A percentile compares a stretch with the other conserved stretches of the same genome.
Conservation (phyloP, 768 basidiomycete species). For the Tephrocybe sp. region DNA sequence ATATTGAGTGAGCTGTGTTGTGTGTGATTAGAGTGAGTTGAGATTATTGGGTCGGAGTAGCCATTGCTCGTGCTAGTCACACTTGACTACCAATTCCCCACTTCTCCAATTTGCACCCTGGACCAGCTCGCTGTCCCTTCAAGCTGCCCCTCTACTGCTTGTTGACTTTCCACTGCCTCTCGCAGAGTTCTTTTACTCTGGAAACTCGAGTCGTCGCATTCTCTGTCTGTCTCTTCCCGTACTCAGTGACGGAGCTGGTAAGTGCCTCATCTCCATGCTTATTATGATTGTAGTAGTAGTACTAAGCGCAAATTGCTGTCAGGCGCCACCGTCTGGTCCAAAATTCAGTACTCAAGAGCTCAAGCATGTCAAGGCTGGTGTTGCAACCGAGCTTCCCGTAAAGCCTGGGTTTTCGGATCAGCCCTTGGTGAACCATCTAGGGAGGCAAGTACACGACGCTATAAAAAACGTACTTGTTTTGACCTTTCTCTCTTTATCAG, state of each 20-base stretch:
- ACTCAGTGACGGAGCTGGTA: conserved; percentile 46
- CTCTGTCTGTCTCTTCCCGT: conserved; percentile 41
- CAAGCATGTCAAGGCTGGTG: conserved; percentile 79
- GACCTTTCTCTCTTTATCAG: conserved; percentile 28
- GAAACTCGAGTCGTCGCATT: conserved; percentile 32
- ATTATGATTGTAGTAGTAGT: background rate
- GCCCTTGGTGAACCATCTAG: conserved; percentile 71
- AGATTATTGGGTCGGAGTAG: too few species aligned
- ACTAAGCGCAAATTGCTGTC: background rate
- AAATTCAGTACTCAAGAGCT: conserved; percentile 81
- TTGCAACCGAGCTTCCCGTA: conserved; percentile 29
- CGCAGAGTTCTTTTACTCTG: conserved; percentile 27
- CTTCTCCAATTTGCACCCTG: conserved; percentile 64
- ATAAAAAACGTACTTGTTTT: too few species aligned
- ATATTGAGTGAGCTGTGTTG: too few species aligned
- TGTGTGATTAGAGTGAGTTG: too few species aligned
- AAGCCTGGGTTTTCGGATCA: conserved; percentile 73
- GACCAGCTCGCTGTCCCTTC: conserved; percentile 52
- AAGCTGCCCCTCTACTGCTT: conserved; percentile 30
- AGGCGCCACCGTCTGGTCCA: conserved; percentile 77
- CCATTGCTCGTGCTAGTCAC: too few species aligned
- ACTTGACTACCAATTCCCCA: too few species aligned
- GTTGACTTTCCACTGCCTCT: conserved; percentile 28
- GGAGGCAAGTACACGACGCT: conserved; percentile 49
- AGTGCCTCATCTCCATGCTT: conserved; percentile 23